These are phyloP conservation scores for Wallacemonas sp. DNA, from an alignment of 208 protist species.

Conservation along the genomic window DNA sequence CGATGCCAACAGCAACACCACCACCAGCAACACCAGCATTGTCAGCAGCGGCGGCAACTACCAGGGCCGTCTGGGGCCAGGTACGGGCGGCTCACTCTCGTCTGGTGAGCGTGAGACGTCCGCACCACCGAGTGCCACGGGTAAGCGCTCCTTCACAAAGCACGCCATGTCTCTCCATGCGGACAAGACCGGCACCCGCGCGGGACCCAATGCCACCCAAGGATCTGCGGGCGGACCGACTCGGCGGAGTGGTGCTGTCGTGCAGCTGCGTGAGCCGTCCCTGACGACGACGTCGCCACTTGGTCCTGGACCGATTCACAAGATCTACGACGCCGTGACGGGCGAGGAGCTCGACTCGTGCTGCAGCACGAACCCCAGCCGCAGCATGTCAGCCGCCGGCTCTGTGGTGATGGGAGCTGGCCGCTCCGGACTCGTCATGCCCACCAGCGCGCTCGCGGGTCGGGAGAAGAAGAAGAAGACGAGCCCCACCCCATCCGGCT, in stretches of 20 bases:
- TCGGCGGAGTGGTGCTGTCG: constrained; percentile 4
- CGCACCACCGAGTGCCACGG: no score
- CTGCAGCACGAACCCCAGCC: no score
- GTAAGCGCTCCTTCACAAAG: neutral
- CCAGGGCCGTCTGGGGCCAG: no score
- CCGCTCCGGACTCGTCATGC: no score
- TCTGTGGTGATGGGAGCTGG: no score
- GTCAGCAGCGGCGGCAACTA: neutral
- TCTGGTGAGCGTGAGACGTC: no score
- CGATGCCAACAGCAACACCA: neutral
- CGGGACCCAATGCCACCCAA: neutral
- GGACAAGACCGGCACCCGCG: neutral
- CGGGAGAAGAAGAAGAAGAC: neutral
- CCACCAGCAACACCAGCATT: neutral
- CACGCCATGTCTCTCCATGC: neutral
- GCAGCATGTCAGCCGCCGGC: no score
- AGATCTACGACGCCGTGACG: no score
- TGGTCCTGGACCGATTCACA: no score
- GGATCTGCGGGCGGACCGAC: neutral
- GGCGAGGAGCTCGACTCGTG: no score
- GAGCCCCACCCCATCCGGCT: neutral
- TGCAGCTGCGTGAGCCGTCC: constrained; percentile 9
- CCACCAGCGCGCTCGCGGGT: no score
- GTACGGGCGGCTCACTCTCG: no score
- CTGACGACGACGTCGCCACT: neutral